A percentile compares a stretch with the other conserved stretches of the same genome.
These are phyloP conservation scores for Pelargonium nanum DNA, from an alignment of 345 rosid species.

Conservation along the genomic window DNA sequence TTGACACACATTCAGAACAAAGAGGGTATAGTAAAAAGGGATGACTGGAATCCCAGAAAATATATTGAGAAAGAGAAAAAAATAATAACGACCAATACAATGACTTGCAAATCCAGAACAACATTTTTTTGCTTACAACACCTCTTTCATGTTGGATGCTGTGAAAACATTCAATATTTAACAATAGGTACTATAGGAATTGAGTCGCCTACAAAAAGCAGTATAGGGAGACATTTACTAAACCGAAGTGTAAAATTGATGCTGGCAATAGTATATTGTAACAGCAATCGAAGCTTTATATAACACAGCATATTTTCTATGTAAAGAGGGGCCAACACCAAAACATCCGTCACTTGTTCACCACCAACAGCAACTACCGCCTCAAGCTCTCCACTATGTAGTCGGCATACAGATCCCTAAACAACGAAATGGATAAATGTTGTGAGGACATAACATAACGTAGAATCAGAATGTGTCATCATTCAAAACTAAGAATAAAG, in stretches of 20 bases:
- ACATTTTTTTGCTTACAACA: background rate
- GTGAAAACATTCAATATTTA: background rate
- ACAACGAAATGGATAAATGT: slow-evolving; percentile 2
- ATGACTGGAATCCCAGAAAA: no score
- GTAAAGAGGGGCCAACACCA: background rate
- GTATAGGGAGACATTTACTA: background rate
- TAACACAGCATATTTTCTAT: no score
- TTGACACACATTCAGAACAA: no score
- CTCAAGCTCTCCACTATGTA: slow-evolving; percentile 69
- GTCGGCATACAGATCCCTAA: slow-evolving; percentile 88
- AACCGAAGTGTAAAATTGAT: background rate
- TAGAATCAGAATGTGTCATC: no score
- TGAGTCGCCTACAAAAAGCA: background rate
- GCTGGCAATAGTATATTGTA: background rate
- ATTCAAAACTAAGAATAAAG: no score
- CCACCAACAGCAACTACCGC: slow-evolving; percentile 24
- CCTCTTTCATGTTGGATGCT: background rate
- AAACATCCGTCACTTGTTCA: background rate
- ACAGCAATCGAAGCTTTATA: background rate
- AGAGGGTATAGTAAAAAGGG: no score
- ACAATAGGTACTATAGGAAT: background rate
- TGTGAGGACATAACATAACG: background rate
- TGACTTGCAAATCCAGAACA: no score
- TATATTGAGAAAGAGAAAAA: no score
- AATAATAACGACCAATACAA: background rate